Evolutionary conservation across 2,329 filamentous ascomycete genomes (phyloP), one percentile per base, ranked within the genome.

Genomic region (Laburnicola sp.): DNA sequence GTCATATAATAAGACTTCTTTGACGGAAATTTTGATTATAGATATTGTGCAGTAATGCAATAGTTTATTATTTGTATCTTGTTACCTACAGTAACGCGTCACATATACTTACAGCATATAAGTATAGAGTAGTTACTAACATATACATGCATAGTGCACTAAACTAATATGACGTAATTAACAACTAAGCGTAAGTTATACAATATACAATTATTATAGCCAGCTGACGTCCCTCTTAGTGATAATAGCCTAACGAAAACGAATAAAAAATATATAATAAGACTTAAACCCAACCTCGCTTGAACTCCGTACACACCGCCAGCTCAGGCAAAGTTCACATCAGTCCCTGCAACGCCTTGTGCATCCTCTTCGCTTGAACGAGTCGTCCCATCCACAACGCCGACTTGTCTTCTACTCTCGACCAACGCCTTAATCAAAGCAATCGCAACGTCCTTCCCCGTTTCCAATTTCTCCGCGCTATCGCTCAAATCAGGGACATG

Each of bases 391-490:
- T 58, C 56, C 26, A 55, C 47, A 26, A 63, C 53, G 0, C 68
- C 69, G 2, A 54, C 52, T 28, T 60, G 47, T 27, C 58, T 51
- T 36, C 54, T 44, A 48, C 68, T 72, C 47, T 68, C 63, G 1
- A 71, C 70, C 22, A 73, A 44, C 22, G 70, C 69, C 53, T 62
- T 65, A 32, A 73, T 71, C 44, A 73, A 44, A 27, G 62, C 67
- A 53, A 71, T 48, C 23, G 65, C 53, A 2, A 72, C 64, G 10
- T 66, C 53, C 53, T 60, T 59, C 8, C 70, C 69, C 21, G 57
- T 55, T 2, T 52, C 55, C 48, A 71, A 6, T 49, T 59, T 56
- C 16, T 63, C 62, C 39, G 65, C 57, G 30, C 61, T 66, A 9
- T 42, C 36, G 22, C 58, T 70, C 50, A 72, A 38, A 56, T 73